phyloP scores from a whole-genome alignment of 306 rosid species.

The Ziziphus jujuba region DNA sequence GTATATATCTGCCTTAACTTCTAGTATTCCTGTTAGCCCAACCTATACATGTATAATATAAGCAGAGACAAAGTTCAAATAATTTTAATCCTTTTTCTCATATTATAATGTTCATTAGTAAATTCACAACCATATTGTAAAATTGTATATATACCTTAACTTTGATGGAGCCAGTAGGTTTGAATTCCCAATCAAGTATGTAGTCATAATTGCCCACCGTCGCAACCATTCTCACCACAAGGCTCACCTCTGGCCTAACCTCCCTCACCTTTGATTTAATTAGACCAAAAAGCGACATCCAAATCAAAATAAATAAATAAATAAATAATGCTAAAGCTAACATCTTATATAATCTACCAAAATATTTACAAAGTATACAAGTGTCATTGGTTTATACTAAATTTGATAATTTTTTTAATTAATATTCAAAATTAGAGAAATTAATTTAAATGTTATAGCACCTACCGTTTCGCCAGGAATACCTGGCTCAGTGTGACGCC shows the following conservation, averaged over 20 bases:
- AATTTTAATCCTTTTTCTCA: too few species aligned
- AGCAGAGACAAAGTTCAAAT: too few species aligned
- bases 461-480: slow-evolving; percentile 37
- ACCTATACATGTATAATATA: slow-evolving; percentile 21
- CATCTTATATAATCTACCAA: too few species aligned
- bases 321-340: too few species aligned
- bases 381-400: too few species aligned
- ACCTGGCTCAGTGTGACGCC: slow-evolving; percentile 59
- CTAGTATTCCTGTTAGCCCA: slow-evolving; percentile 50
- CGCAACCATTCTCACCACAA: slow-evolving; percentile 49
- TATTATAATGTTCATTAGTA: too few species aligned
- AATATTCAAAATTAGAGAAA: too few species aligned
- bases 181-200: slow-evolving; percentile 57
- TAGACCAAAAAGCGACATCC: not conserved
- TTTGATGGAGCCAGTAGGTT: slow-evolving; percentile 57
- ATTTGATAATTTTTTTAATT: too few species aligned
- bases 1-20: slow-evolving; percentile 30
- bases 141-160: slow-evolving; percentile 42
- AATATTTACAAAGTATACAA: too few species aligned
- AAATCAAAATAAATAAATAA: too few species aligned
- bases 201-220: slow-evolving; percentile 56
- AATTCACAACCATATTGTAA: too few species aligned
- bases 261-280: slow-evolving; percentile 37
- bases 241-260: slow-evolving; percentile 45
- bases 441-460: not conserved